Percentiles rank a stretch among this genome's conserved stretches.
phyloP scores from a whole-genome alignment of 441 rosid genomes.

The Arabidopsis hybrid region DNA sequence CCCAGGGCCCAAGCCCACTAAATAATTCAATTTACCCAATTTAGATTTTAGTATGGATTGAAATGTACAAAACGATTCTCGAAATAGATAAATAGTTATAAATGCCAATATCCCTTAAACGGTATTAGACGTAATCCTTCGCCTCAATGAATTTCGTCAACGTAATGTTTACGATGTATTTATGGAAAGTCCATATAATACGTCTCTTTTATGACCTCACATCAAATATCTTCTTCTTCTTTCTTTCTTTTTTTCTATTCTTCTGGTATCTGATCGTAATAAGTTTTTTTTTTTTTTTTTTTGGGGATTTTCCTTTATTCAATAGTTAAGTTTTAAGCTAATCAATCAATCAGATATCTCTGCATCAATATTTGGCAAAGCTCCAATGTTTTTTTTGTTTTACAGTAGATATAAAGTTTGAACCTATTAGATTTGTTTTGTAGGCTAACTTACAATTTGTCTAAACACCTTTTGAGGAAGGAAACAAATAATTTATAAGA shows the following conservation, averaged over 20 bases:
- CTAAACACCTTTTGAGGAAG: too few species aligned
- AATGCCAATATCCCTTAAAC: not conserved
- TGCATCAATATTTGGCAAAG: too few species aligned
- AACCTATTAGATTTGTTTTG: too few species aligned
- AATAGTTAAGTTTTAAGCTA: not conserved
- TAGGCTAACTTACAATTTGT: too few species aligned
- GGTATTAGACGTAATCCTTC: conserved; percentile 22
- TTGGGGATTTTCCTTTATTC: too few species aligned
- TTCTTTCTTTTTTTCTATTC: not conserved
- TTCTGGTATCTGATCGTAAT: not conserved
- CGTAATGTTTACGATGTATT: conserved; percentile 36
- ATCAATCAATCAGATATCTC: not conserved
- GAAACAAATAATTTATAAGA: too few species aligned
- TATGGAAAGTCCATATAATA: conserved; percentile 9
- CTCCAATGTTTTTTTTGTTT: too few species aligned
- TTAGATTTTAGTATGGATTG: not conserved
- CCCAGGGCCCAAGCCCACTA: too few species aligned
- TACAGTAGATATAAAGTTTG: too few species aligned
- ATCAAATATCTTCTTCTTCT: not conserved
- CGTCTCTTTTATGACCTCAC: conserved; percentile 12
- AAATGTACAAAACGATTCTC: not conserved
- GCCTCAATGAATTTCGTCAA: conserved; percentile 24
- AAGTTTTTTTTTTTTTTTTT: not conserved
- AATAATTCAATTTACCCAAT: not conserved
- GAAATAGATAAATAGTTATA: not conserved